phyloP scores from a whole-genome alignment of 345 rosid genomes.

The Populus simonii region DNA sequence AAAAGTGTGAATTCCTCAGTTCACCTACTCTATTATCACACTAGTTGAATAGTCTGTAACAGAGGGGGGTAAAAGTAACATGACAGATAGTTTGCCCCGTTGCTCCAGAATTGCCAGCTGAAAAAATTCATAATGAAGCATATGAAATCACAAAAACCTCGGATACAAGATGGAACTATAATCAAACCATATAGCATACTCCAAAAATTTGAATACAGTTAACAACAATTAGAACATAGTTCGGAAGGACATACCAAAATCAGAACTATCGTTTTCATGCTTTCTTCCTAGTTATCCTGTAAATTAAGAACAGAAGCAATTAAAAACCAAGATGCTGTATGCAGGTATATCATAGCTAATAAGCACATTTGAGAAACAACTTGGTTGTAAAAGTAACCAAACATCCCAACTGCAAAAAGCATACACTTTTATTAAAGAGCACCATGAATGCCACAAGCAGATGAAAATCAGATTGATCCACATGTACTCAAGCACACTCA shows the following conservation, averaged over 20 bases:
- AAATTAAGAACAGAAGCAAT: constrained; percentile 13
- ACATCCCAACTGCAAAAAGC: neutral
- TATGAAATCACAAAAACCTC: neutral
- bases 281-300: constrained; percentile 94
- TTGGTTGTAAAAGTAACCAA: neutral
- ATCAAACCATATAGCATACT: neutral
- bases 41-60: constrained; percentile 7
- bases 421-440: neutral
- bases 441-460: neutral
- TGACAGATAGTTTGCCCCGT: neutral
- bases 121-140: neutral
- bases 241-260: neutral
- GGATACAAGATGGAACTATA: neutral
- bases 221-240: neutral
- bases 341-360: neutral
- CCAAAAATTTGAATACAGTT: neutral
- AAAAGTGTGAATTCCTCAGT: neutral
- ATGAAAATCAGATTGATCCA: neutral
- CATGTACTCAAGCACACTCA: neutral
- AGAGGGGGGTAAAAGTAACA: neutral
- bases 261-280: constrained; percentile 43
- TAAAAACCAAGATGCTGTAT: neutral
- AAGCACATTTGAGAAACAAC: neutral
- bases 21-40: neutral
- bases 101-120: constrained; percentile 11